These are phyloP conservation scores for Fonsecaea monophora DNA, from an alignment of 2,329 filamentous ascomycete genomes.

Conservation along the genomic window DNA sequence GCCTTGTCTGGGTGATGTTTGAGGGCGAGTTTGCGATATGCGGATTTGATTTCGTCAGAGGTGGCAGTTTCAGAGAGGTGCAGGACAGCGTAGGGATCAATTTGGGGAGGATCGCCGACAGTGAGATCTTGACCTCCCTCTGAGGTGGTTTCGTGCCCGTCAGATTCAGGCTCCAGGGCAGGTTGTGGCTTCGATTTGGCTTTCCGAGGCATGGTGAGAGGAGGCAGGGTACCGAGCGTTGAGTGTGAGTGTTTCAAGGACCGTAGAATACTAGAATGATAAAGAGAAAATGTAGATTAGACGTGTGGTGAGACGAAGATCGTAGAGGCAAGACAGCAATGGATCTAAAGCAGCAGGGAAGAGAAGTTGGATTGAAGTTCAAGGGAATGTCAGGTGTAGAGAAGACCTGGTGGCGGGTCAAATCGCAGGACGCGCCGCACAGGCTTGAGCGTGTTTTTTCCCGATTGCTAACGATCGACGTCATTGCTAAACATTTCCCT, in stretches of 20 bases:
- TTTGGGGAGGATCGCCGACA: conserved; percentile 68
- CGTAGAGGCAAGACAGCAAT: not conserved
- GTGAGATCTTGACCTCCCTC: conserved; percentile 56
- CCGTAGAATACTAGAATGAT: not conserved
- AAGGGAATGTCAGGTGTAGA: not conserved
- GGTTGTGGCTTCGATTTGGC: conserved; percentile 28
- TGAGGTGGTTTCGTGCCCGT: conserved; percentile 2
- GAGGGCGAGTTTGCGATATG: conserved; percentile 83
- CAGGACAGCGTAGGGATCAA: conserved; percentile 81
- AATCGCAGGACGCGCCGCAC: not conserved
- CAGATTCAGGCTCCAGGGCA: conserved; percentile 6
- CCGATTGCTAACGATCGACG: not conserved
- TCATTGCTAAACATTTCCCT: not conserved
- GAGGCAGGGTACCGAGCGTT: not conserved
- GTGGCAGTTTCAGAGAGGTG: conserved; percentile 73
- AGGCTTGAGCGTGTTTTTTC: not conserved
- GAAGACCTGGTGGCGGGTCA: not conserved
- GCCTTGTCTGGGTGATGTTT: conserved; percentile 90
- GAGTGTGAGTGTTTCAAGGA: not conserved
- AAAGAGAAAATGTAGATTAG: not conserved
- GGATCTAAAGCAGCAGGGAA: not conserved
- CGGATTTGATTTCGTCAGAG: conserved; percentile 79
- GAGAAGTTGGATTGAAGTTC: not conserved
- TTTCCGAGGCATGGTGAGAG: conserved; percentile 35
- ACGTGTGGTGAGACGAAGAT: not conserved